These are phyloP conservation scores for Vitis vinifera DNA, from an alignment of 164 flowering plant genomes.

Conservation along the genomic window DNA sequence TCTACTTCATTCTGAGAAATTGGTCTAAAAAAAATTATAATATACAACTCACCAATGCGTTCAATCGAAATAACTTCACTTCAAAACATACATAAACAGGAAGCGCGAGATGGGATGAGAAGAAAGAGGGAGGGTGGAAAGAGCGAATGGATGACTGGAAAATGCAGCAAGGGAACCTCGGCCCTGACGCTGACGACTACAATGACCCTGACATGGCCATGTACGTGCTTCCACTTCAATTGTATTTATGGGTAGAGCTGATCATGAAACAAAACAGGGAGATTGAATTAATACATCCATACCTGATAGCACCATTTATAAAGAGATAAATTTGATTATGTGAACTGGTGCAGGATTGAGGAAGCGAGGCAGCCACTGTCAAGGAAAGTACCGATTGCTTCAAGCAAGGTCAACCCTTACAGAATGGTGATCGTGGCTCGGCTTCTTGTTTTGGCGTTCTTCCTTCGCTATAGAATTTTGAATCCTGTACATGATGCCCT, in stretches of 20 bases:
- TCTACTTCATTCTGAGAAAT: too few species aligned
- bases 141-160: conserved; percentile 95
- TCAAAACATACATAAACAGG: conserved; percentile 31
- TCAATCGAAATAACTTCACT: neutral
- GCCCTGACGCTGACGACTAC: conserved; percentile 53
- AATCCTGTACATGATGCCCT: conserved; percentile 91
- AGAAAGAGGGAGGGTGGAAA: conserved; percentile 83
- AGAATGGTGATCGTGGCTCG: conserved; percentile 86
- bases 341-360: conserved; percentile 60
- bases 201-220: conserved; percentile 72
- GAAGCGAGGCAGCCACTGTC: conserved; percentile 96
- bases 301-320: too few species aligned
- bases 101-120: conserved; percentile 84
- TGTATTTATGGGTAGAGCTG: neutral
- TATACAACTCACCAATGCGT: too few species aligned
- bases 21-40: too few species aligned
- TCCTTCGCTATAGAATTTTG: conserved; percentile 80
- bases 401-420: conserved; percentile 92
- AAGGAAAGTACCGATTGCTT: conserved; percentile 90
- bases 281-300: too few species aligned
- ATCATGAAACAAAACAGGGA: too few species aligned
- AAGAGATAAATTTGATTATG: too few species aligned
- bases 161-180: conserved; percentile 80
- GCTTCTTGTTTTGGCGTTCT: conserved; percentile 66
- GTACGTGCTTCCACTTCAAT: conserved; percentile 29